Evolutionary conservation across 306 rosid genomes (phyloP).

Genomic region (Hippophae rhamnoides): DNA sequence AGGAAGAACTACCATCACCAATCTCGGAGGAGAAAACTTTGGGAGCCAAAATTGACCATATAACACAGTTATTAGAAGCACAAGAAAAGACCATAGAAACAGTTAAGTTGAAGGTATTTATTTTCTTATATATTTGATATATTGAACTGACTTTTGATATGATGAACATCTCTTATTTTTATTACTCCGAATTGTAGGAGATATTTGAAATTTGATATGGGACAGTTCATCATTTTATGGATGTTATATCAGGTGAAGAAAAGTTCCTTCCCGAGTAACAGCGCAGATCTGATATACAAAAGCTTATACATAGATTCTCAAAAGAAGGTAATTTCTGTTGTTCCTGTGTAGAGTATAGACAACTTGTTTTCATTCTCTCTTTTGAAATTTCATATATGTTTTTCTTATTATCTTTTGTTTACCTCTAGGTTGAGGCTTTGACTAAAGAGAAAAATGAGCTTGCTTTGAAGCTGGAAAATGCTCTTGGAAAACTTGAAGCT

Average conservation of each 20-base stretch:
- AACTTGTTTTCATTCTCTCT: conserved; percentile 5
- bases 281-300: conserved; percentile 22
- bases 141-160: background rate
- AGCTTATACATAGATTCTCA: conserved; percentile 43
- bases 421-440: conserved; percentile 47
- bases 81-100: conserved; percentile 22
- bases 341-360: background rate
- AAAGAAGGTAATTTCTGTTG: conserved; percentile 35
- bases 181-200: background rate
- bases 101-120: conserved; percentile 37
- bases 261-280: conserved; percentile 9
- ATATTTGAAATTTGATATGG: background rate
- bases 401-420: background rate
- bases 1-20: conserved; percentile 20
- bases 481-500: conserved; percentile 51
- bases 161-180: background rate
- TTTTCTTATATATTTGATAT: background rate
- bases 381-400: background rate
- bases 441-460: conserved; percentile 38
- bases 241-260: conserved; percentile 28
- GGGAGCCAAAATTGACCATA: conserved; percentile 37
- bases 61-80: conserved; percentile 27
- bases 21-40: conserved; percentile 15
- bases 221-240: background rate
- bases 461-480: conserved; percentile 36